These are phyloP conservation scores for Aspergillus amoenus DNA, from an alignment of 2,329 filamentous ascomycete species.

Conservation along the genomic window DNA sequence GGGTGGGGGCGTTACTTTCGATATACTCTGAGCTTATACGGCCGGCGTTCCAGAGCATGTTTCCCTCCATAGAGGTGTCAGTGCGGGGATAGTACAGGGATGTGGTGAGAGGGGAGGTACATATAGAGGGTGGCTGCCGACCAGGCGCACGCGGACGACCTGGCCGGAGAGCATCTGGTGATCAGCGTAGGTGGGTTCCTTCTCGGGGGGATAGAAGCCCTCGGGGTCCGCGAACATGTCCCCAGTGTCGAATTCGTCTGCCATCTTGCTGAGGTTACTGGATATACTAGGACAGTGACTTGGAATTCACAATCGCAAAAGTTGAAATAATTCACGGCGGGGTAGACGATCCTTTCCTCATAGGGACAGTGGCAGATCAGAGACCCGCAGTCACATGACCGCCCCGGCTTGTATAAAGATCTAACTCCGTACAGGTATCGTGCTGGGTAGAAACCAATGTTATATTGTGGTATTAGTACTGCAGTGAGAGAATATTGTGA, in stretches of 20 bases:
- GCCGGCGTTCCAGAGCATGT: constrained; percentile 88
- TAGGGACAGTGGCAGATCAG: not conserved
- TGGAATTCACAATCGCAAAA: too few species aligned
- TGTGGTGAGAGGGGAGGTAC: constrained; percentile 44
- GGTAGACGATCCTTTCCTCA: not conserved
- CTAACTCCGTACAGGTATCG: too few species aligned
- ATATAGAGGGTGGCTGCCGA: constrained; percentile 86
- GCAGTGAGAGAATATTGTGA: too few species aligned
- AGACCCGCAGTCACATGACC: too few species aligned
- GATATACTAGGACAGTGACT: not conserved
- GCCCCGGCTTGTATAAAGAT: too few species aligned
- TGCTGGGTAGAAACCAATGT: too few species aligned
- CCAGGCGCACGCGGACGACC: constrained; percentile 69
- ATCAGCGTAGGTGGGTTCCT: constrained; percentile 69
- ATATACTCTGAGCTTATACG: constrained; percentile 76
- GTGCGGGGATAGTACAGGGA: not conserved
- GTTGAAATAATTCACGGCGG: not conserved
- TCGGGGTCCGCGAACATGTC: constrained; percentile 77
- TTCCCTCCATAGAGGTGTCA: constrained; percentile 54
- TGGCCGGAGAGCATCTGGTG: constrained; percentile 69
- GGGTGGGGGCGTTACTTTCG: constrained; percentile 61
- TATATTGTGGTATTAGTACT: too few species aligned
- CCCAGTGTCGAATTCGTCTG: constrained; percentile 37
- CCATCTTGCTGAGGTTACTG: constrained; percentile 20
- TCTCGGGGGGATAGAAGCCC: constrained; percentile 76